Evolutionary conservation across 169 alveolate species (phyloP).

Genomic region (Plasmodium gonderi): DNA sequence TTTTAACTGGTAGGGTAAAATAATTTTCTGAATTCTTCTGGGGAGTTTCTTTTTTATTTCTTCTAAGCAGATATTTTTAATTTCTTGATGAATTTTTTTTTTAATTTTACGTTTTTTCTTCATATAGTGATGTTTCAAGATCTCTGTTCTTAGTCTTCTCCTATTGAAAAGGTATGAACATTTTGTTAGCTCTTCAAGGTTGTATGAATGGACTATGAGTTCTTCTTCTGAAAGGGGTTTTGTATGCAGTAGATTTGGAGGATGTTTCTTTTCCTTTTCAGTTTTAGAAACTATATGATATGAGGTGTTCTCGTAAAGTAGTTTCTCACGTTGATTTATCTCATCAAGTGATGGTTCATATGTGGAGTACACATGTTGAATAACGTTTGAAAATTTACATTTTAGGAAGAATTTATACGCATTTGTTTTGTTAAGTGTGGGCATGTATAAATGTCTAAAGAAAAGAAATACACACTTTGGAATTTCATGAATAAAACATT

Average conservation of each 20-base stretch:
- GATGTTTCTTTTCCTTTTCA: too few relatives aligned
- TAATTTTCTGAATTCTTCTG: constrained; percentile 21
- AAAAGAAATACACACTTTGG: constrained; percentile 6
- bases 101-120: constrained; percentile 6
- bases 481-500: constrained; percentile 22
- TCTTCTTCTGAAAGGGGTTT: not conserved
- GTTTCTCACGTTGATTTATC: not conserved
- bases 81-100: constrained; percentile 22
- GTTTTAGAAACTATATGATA: too few relatives aligned
- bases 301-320: too few relatives aligned
- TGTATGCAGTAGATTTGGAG: not conserved
- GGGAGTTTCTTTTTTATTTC: constrained; percentile 53
- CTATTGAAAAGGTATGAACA: constrained; percentile 12
- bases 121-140: constrained; percentile 5
- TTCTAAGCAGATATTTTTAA: constrained; percentile 24
- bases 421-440: not conserved
- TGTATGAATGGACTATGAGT: not conserved
- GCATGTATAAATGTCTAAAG: constrained; percentile 11
- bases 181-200: constrained; percentile 5
- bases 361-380: not conserved
- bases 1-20: constrained; percentile 50
- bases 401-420: constrained; percentile 12
- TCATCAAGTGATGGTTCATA: not conserved
- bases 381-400: not conserved
- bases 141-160: not conserved